Conservation (phyloP, 2,329 filamentous ascomycete genomes). For the Cephalotrichum gorgonifer region DNA sequence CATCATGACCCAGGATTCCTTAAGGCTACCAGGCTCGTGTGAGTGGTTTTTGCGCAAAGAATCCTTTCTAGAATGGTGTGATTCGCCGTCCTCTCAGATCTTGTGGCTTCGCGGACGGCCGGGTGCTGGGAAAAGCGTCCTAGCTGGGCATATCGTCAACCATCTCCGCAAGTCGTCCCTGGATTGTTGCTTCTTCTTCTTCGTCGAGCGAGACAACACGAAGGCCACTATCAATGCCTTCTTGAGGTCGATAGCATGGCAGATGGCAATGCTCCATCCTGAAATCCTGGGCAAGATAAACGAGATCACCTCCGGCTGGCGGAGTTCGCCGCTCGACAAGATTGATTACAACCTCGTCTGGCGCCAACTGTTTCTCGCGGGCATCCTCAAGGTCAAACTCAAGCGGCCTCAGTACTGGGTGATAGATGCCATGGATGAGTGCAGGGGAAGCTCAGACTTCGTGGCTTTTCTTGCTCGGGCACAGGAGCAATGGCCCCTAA, state of each 20-base stretch:
- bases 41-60: neutral
- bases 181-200: slow-evolving; percentile 13
- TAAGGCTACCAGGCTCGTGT: neutral
- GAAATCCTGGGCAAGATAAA: neutral
- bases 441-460: neutral
- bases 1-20: neutral
- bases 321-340: neutral
- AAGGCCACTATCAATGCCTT: neutral
- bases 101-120: slow-evolving; percentile 9
- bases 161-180: slow-evolving; percentile 4
- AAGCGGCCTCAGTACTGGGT: slow-evolving; percentile 19
- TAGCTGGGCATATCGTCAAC: slow-evolving; percentile 9
- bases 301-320: neutral
- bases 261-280: neutral
- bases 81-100: neutral
- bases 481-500: neutral
- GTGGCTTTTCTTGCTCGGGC: neutral
- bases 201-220: slow-evolving; percentile 6
- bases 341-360: neutral
- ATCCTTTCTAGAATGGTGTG: neutral
- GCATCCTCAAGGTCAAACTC: slow-evolving; percentile 5
- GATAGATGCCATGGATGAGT: slow-evolving; percentile 25
- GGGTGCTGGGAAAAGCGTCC: slow-evolving; percentile 12
- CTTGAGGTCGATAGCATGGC: neutral
- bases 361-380: neutral